Conservation (phyloP, 2,329 filamentous ascomycete genomes). For the Fusarium sp. region DNA sequence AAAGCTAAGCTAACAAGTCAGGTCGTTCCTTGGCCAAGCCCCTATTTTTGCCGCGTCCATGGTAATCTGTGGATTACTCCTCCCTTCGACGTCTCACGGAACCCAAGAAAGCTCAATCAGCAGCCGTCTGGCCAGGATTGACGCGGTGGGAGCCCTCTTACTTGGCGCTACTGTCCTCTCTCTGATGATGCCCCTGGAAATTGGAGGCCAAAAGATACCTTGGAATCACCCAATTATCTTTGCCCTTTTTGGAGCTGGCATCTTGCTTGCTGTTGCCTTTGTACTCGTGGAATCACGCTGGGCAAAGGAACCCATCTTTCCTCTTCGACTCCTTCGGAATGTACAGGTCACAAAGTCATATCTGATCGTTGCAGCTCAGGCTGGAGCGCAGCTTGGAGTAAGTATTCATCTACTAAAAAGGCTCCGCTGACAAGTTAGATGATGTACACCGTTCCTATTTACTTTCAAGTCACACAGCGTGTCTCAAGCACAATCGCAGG, state of each 20-base stretch:
- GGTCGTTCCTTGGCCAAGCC: slow-evolving; percentile 69
- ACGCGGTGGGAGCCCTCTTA: slow-evolving; percentile 65
- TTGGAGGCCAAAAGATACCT: slow-evolving; percentile 63
- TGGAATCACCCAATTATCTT: slow-evolving; percentile 61
- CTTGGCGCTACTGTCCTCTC: slow-evolving; percentile 66
- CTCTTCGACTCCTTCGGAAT: slow-evolving; percentile 63
- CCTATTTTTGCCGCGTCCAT: slow-evolving; percentile 66
- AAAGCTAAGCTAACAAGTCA: background rate
- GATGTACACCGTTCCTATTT: slow-evolving; percentile 75
- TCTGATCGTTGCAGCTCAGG: slow-evolving; percentile 66
- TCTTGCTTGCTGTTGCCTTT: slow-evolving; percentile 55
- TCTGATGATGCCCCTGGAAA: slow-evolving; percentile 63
- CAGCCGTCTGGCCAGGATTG: slow-evolving; percentile 52
- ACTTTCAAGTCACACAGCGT: slow-evolving; percentile 73
- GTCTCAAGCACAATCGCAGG: slow-evolving; percentile 69
- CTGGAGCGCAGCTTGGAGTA: slow-evolving; percentile 57
- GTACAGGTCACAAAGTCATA: slow-evolving; percentile 66
- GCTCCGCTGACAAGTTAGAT: slow-evolving; percentile 18
- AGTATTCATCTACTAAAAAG: background rate
- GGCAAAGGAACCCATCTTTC: slow-evolving; percentile 68
- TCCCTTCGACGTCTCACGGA: slow-evolving; percentile 48
- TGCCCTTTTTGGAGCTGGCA: slow-evolving; percentile 52
- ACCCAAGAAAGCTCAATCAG: slow-evolving; percentile 14
- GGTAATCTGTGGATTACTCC: slow-evolving; percentile 61
- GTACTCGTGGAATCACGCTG: slow-evolving; percentile 57